Percentiles rank a stretch among this genome's conserved stretches.
These are phyloP conservation scores for Arabidopsis arenosa DNA, from an alignment of 345 rosid genomes.

Conservation along the genomic window DNA sequence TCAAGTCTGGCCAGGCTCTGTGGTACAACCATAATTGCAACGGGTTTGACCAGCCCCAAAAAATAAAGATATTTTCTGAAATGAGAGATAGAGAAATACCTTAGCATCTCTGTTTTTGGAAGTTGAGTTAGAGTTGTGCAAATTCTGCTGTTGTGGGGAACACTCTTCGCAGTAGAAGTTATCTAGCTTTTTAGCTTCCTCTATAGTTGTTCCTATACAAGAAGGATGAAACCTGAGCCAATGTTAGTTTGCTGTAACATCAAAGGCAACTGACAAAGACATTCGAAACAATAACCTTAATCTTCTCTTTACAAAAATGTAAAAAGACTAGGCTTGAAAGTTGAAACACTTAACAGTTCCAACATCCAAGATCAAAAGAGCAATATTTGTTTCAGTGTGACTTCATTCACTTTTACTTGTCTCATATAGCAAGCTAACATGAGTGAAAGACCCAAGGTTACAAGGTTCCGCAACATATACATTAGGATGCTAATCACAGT, in stretches of 20 bases:
- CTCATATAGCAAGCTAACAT: slow-evolving; percentile 1
- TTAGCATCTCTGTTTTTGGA: slow-evolving; percentile 63
- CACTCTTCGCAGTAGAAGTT: slow-evolving; percentile 90
- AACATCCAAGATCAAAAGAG: slow-evolving; percentile 18
- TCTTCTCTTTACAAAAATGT: not conserved
- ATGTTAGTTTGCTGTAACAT: slow-evolving; percentile 47
- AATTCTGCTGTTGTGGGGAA: slow-evolving; percentile 64
- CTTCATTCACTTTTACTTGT: not conserved
- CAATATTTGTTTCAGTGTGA: slow-evolving; percentile 15
- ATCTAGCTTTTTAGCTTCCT: slow-evolving; percentile 82
- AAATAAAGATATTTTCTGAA: not conserved
- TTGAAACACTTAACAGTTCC: slow-evolving; percentile 1
- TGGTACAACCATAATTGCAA: not conserved
- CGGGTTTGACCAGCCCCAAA: not conserved
- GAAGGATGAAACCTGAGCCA: slow-evolving; percentile 98
- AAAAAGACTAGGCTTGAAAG: not conserved
- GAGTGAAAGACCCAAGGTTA: slow-evolving; percentile 7
- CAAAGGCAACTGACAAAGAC: slow-evolving; percentile 8
- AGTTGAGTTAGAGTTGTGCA: slow-evolving; percentile 60
- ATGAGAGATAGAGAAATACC: slow-evolving; percentile 50
- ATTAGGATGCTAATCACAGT: not conserved
- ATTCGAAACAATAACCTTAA: not conserved
- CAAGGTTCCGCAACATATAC: not conserved
- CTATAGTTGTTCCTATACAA: slow-evolving; percentile 87
- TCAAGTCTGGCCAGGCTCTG: not conserved